Base-by-base conservation (phyloP, 2,329 filamentous ascomycete species). In the Penicillium sp. region DNA sequence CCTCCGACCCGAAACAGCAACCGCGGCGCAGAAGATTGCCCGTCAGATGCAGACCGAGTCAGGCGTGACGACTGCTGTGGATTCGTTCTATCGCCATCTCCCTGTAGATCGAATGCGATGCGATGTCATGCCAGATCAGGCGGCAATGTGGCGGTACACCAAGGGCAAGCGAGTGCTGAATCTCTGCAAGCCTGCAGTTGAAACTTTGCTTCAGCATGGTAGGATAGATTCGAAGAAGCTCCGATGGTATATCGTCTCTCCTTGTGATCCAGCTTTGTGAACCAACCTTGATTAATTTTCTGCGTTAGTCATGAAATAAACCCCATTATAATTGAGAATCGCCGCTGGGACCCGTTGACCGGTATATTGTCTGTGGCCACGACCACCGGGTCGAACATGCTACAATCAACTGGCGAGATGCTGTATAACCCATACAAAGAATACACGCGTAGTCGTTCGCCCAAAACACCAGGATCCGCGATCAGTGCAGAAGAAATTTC, bases 21-120 rank as follows among this genome's bases (percentile, higher is more conserved):
- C 62, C 4, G 66, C 70, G 4, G 79, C 78, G 0, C 61, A 67
- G 3, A 65, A 68, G 1, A 67, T 81, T 12, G 64, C 60, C 88
- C 91, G 5, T 1, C 8, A 46, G 23, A 46, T 46, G 43, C 8
- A 46, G 18, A 16, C n/a, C 23, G 43, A 46, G 62, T 74, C 77
- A 7, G 87, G 88, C 0, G 78, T 82, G 6, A 80, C 86, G 53
- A 72, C 81, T 38, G 88, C 87, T 1, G 85, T 81, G 0, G 80
- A 83, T 66, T 84, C 81, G 58, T 91, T 93, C 63, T 87, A 91
- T 64, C 80, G 82, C 18, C 83, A 87, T 57, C 74, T 95, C 0
- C 77, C 88, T 52, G 69, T 86, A 4, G 82, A 88, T 59, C 77
- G 77, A n/a, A 66, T 94, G 57, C 79, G 87, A 56, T 95, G 91